Evolutionary conservation across 768 basidiomycete species (phyloP), one percentile per base, ranked within the genome.

Genomic region (Kwoniella sp.): DNA sequence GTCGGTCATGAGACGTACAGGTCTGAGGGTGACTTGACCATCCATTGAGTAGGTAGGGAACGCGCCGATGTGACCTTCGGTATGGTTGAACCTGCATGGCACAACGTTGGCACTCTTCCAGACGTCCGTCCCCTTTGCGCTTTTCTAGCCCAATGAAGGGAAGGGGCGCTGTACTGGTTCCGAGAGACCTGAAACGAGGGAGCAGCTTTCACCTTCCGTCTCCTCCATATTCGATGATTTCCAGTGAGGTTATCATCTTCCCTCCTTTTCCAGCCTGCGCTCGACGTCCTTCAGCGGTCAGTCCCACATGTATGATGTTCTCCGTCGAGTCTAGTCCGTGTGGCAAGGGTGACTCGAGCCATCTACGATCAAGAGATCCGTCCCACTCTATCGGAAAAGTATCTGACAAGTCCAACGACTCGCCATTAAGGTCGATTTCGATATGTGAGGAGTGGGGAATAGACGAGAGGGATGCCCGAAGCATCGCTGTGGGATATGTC

Each of bases 161-260:
- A n/a, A n/a, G n/a, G n/a, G n/a, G n/a, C n/a, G n/a, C n/a, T 30
- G 53, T 15, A 11, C 28, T 25, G 37, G 25, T 9, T 45, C 5
- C 17, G n/a, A n/a, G n/a, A n/a, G n/a, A 22, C 22, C 37, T 25
- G 22, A 15, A 22, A 17, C 74, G n/a, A n/a, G n/a, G n/a, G n/a
- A n/a, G n/a, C n/a, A n/a, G n/a, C n/a, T n/a, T n/a, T 29, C 53
- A 76, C 77, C 65, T 61, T 11, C 66, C 73, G 1, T 54, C 45
- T 4, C 38, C 54, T 15, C 78, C 78, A 60, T 79, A 79, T 51
- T 79, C 75, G 12, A 78, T 72, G 4, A 79, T 61, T 52, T 79
- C 76, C 8, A 79, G 25, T 56, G 72, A 74, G 5, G 73, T 73
- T 20, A 79, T 61, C 76, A 79, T 77, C 71, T 76, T 76, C 26